Evolutionary conservation across 768 basidiomycete species (phyloP).

Genomic region (Hypsizygus marmoreus): DNA sequence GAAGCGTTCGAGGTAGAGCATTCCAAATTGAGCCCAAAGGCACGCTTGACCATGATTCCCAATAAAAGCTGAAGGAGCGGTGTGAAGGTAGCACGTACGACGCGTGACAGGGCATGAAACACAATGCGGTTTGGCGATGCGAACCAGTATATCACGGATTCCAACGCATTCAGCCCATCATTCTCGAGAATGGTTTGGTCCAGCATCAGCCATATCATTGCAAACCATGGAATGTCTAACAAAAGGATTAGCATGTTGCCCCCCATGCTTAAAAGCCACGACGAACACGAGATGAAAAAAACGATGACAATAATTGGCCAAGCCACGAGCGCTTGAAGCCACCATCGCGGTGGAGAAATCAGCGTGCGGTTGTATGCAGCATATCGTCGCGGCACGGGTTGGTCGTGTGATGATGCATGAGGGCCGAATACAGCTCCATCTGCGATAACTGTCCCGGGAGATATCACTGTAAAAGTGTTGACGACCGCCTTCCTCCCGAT

Average conservation of each 20-base stretch:
- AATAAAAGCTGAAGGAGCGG: conserved; percentile 40
- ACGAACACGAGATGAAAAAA: conserved; percentile 34
- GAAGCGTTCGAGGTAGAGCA: conserved; percentile 23
- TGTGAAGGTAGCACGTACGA: conserved; percentile 36
- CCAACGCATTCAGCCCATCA: conserved; percentile 33
- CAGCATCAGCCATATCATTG: conserved; percentile 40
- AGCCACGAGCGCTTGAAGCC: conserved; percentile 37
- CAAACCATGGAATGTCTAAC: conserved; percentile 45
- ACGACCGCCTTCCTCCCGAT: conserved; percentile 40
- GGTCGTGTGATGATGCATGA: conserved; percentile 45
- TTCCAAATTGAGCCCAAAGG: conserved; percentile 40
- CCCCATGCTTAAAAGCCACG: too few species aligned
- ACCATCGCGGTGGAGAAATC: conserved; percentile 29
- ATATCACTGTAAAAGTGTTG: conserved; percentile 46
- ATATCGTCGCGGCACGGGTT: conserved; percentile 35
- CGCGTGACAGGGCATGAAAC: conserved; percentile 40
- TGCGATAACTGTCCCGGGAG: conserved; percentile 40
- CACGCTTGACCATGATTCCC: conserved; percentile 42
- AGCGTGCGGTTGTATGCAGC: conserved; percentile 43
- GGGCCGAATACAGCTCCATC: conserved; percentile 44
- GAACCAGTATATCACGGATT: conserved; percentile 46
- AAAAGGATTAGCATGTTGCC: too few species aligned
- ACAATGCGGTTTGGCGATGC: conserved; percentile 38
- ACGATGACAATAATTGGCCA: conserved; percentile 41
- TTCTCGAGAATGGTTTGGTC: conserved; percentile 28